Conservation (phyloP, 129 eudicot genomes). For the Flaveria robusta region DNA sequence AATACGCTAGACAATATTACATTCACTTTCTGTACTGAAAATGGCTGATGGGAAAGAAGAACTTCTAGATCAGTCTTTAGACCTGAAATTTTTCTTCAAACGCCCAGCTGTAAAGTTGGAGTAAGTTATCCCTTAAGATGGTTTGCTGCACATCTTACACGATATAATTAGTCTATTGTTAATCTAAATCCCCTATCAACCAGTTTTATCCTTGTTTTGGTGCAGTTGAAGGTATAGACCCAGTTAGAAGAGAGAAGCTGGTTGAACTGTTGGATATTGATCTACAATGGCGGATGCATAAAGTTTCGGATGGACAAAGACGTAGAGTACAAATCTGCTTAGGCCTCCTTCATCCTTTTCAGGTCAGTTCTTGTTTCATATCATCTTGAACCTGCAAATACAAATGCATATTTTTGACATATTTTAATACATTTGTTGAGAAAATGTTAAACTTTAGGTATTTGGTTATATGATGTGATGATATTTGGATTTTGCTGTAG, state of each 20-base stretch:
- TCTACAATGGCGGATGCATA: slow-evolving; percentile 96
- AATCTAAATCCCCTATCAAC: neutral
- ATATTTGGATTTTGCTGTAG: neutral
- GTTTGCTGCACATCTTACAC: neutral
- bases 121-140: slow-evolving; percentile 3
- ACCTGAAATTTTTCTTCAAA: neutral
- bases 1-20: neutral
- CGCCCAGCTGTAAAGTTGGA: neutral
- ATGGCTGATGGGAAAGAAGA: slow-evolving; percentile 1
- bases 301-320: slow-evolving; percentile 98
- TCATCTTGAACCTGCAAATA: neutral
- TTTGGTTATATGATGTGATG: neutral
- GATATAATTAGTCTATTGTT: slow-evolving; percentile 15
- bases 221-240: slow-evolving; percentile 90
- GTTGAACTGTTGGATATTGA: slow-evolving; percentile 90
- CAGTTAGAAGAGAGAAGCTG: slow-evolving; percentile 82
- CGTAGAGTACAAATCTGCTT: slow-evolving; percentile 96
- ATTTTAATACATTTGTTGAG: neutral
- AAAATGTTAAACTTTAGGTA: neutral
- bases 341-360: slow-evolving; percentile 97
- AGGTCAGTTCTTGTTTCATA: slow-evolving; percentile 45
- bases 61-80: slow-evolving; percentile 2
- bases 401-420: too few relatives aligned
- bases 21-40: neutral
- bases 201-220: slow-evolving; percentile 17